phyloP scores from a whole-genome alignment of 805 yeast genomes.

The Metschnikowia anglica region DNA sequence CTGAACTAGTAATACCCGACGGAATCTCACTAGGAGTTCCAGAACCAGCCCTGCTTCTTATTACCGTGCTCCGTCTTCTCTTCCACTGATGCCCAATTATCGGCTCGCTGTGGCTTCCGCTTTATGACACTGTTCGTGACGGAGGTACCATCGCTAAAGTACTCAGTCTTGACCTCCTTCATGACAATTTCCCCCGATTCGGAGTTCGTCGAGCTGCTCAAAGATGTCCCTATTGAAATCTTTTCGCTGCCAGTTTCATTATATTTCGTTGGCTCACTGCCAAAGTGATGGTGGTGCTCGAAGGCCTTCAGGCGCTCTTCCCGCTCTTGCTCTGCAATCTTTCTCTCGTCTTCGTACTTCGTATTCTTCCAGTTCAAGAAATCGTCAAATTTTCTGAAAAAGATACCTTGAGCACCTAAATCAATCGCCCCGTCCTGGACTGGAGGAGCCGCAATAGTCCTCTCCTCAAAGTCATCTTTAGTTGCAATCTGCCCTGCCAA shows the following conservation, averaged over 20 bases:
- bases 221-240: slow-evolving; percentile 28
- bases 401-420: slow-evolving; percentile 53
- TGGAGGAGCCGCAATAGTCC: slow-evolving; percentile 11
- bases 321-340: not conserved
- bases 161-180: slow-evolving; percentile 35
- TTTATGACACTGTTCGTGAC: slow-evolving; percentile 30
- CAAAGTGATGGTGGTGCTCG: not conserved
- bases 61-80: slow-evolving; percentile 25
- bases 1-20: not conserved
- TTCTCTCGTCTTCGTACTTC: slow-evolving; percentile 4
- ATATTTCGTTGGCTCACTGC: not conserved
- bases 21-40: slow-evolving; percentile 20
- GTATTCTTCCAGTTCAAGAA: slow-evolving; percentile 64
- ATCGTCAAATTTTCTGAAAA: slow-evolving; percentile 64
- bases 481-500: slow-evolving; percentile 40
- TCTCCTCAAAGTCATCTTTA: slow-evolving; percentile 55
- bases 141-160: slow-evolving; percentile 39
- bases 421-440: slow-evolving; percentile 26
- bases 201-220: slow-evolving; percentile 27
- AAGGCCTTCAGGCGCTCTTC: not conserved
- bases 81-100: slow-evolving; percentile 33
- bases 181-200: slow-evolving; percentile 30
- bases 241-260: not conserved
- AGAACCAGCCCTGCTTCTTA: slow-evolving; percentile 25
- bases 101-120: slow-evolving; percentile 35